Evolutionary conservation across 257 asterid species (phyloP).

Genomic region (Perilla frutescens): DNA sequence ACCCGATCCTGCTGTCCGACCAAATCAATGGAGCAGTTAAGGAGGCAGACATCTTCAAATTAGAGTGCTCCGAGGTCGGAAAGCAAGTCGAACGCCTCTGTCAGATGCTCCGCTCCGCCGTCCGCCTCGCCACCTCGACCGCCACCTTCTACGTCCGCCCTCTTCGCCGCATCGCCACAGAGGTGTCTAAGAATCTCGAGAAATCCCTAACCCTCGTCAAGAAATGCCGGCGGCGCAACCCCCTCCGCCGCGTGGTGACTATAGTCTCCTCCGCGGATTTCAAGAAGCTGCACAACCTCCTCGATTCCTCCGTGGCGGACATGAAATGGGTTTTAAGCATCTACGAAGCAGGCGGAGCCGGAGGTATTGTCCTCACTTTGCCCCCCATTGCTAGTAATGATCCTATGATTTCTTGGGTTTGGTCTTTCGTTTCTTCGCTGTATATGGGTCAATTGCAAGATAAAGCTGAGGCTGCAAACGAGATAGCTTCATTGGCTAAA

Average conservation of each 20-base stretch:
- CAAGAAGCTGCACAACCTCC: slow-evolving; percentile 57
- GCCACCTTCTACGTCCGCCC: slow-evolving; percentile 75
- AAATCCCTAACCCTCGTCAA: slow-evolving; percentile 60
- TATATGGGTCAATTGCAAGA: slow-evolving; percentile 66
- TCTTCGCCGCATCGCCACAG: slow-evolving; percentile 64
- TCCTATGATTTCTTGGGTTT: slow-evolving; percentile 85
- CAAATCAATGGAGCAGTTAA: slow-evolving; percentile 50
- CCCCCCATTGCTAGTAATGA: slow-evolving; percentile 92
- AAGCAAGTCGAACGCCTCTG: slow-evolving; percentile 60
- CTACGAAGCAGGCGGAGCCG: slow-evolving; percentile 60
- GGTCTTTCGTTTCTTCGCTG: slow-evolving; percentile 78
- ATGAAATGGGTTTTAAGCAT: slow-evolving; percentile 75
- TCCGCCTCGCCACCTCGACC: slow-evolving; percentile 56
- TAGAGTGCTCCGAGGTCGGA: slow-evolving; percentile 64
- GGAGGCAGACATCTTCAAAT: slow-evolving; percentile 61
- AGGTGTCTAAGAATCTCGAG: slow-evolving; percentile 61
- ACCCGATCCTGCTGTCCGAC: slow-evolving; percentile 59
- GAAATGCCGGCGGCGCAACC: slow-evolving; percentile 70
- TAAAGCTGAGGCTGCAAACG: slow-evolving; percentile 71
- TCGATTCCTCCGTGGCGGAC: slow-evolving; percentile 78
- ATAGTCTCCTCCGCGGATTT: slow-evolving; percentile 78
- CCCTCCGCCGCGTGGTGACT: slow-evolving; percentile 64
- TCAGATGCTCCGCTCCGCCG: slow-evolving; percentile 73
- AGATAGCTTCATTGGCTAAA: slow-evolving; percentile 67
- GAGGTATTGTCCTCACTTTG: slow-evolving; percentile 68